Evolutionary conservation across 306 rosid genomes (phyloP), one percentile per base, ranked within the genome.

Genomic region (Erythrophleum fordii): DNA sequence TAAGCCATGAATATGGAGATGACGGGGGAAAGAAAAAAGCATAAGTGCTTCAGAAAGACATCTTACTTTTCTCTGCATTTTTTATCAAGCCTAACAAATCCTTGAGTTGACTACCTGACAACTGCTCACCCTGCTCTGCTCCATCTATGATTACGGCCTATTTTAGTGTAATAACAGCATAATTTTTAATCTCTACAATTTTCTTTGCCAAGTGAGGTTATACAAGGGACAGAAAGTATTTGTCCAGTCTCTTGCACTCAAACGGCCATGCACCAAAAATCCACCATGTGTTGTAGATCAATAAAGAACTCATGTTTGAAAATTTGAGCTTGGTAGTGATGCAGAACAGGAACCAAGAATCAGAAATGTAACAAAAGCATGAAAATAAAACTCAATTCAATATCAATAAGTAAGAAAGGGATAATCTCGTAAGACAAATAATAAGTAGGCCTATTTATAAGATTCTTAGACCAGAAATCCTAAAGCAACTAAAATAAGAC

Each of bases 21-120:
- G 16, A 73, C 49, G 46, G 9, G 58, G n/a, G n/a, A n/a, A n/a
- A n/a, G n/a, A 22, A 28, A 83, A 74, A 71, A 34, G 39, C 44
- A 69, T 5, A 46, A 81, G 73, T 31, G 79, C 8, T 64, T 45
- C 62, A 81, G 48, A 64, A 83, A 12, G 53, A 62, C 34, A 49
- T 79, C 96, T 66, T 90, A 95, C 99, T 95, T 81, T 86, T 90
- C 87, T 95, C 98, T 5, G 99, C 95, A 84, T 89, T 88, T 85
- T 70, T 87, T 83, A 91, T 89, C 92, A 95, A 79, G 87, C 80
- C 88, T 61, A 93, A 66, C 90, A 95, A 83, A 82, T 92, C 97
- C 82, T 88, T 87, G 5, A 86, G 81, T 82, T 91, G 93, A 72
- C 77, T 76, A 53, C 89, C 86, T 61, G 90, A 82, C 58, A 77